phyloP scores from a whole-genome alignment of 768 basidiomycete species.

The Boletellus ananas region DNA sequence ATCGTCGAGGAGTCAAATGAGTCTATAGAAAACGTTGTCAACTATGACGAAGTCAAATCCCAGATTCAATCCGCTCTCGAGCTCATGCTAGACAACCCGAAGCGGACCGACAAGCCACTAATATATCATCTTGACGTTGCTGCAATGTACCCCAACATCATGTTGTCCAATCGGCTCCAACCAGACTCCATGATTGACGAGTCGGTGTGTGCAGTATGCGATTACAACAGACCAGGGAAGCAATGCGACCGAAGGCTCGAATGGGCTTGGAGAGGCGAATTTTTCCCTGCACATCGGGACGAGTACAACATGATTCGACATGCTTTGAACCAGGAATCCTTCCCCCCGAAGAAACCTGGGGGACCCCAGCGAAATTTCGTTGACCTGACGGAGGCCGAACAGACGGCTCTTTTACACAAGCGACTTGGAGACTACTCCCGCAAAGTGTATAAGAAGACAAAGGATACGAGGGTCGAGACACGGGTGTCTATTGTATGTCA shows the following conservation, averaged over 20 bases:
- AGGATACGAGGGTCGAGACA: constrained; percentile 93
- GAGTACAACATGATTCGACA: constrained; percentile 99
- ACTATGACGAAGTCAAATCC: constrained; percentile 89
- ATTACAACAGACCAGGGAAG: constrained; percentile 96
- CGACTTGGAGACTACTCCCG: constrained; percentile 97
- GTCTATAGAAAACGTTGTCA: constrained; percentile 78
- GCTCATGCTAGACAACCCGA: constrained; percentile 86
- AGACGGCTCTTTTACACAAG: constrained; percentile 90
- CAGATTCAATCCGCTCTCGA: constrained; percentile 78
- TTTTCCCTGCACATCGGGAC: constrained; percentile 94
- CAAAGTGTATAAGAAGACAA: constrained; percentile 97
- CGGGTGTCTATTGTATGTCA: constrained; percentile 96
- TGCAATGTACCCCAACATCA: constrained; percentile 99
- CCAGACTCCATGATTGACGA: constrained; percentile 98
- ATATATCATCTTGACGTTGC: constrained; percentile 99
- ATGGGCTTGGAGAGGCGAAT: constrained; percentile 99
- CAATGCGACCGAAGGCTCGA: constrained; percentile 88
- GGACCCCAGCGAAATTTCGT: constrained; percentile 74
- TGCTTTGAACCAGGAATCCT: constrained; percentile 90
- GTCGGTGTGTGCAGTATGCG: constrained; percentile 94
- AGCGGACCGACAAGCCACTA: constrained; percentile 84
- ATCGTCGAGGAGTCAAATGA: constrained; percentile 81
- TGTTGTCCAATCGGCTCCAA: constrained; percentile 98
- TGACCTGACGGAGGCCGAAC: constrained; percentile 81
- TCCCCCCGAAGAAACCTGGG: constrained; percentile 76